Evolutionary conservation across 305 asterid species (phyloP).

Genomic region (Coffea humblotiana): DNA sequence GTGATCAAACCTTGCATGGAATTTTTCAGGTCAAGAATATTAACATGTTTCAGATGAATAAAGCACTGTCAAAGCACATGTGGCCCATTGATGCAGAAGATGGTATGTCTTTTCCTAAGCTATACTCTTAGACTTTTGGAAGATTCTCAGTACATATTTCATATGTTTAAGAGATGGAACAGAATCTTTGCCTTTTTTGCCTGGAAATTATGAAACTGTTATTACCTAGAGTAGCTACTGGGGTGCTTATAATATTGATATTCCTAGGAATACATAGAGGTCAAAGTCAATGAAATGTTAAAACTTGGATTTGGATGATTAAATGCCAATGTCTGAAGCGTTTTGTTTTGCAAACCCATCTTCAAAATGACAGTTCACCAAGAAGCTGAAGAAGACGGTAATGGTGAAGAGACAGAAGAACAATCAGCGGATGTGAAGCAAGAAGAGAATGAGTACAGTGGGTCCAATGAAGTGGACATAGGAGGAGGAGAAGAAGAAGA

Average conservation of each 20-base stretch:
- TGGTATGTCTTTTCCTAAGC: conserved; percentile 21
- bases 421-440: neutral
- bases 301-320: no score
- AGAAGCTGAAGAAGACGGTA: conserved; percentile 16
- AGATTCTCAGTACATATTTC: no score
- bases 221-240: no score
- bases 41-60: conserved; percentile 7
- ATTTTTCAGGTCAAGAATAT: conserved; percentile 38
- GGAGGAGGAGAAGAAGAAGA: conserved; percentile 2
- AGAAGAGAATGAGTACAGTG: neutral
- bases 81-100: conserved; percentile 42
- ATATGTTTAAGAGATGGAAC: no score
- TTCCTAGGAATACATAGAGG: no score
- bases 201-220: no score
- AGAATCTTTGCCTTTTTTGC: no score
- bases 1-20: conserved; percentile 33
- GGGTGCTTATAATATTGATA: no score
- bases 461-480: conserved; percentile 11
- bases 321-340: no score
- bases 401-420: conserved; percentile 7
- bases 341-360: no score
- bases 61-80: conserved; percentile 37
- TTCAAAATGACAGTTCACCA: neutral
- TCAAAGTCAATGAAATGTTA: no score
- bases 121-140: neutral